A percentile compares a stretch with the other conserved stretches of the same genome.
These are phyloP conservation scores for Coemansia sp. DNA, from an alignment of 192 early-diverging fungal species.

Conservation along the genomic window DNA sequence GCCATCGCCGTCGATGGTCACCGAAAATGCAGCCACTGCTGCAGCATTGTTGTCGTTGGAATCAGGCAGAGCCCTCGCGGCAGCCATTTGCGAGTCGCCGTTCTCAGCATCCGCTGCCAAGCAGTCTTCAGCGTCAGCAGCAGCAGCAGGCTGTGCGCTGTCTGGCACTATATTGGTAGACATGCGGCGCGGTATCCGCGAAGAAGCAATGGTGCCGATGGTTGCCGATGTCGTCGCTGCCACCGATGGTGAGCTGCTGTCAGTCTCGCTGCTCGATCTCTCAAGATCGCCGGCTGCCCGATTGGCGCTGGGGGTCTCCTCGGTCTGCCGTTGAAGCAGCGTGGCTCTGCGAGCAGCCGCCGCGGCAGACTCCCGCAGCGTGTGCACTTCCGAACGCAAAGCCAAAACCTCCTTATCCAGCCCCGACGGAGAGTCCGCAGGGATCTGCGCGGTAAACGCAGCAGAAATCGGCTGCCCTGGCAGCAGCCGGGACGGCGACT, in stretches of 20 bases:
- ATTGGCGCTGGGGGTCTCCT: slow-evolving; percentile 1
- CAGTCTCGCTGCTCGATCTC: slow-evolving; percentile 4
- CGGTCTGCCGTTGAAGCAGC: slow-evolving; percentile 14
- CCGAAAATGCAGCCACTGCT: slow-evolving; percentile 10
- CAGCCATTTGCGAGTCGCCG: too few species aligned
- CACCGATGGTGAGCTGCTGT: slow-evolving; percentile 17
- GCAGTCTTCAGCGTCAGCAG: slow-evolving; percentile 1
- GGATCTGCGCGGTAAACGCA: slow-evolving; percentile 83
- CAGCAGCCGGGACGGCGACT: slow-evolving; percentile 23
- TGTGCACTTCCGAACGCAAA: slow-evolving; percentile 38
- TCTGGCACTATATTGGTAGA: neutral
- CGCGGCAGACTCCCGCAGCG: slow-evolving; percentile 11
- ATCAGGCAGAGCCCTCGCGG: too few species aligned
- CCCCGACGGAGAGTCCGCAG: slow-evolving; percentile 34
- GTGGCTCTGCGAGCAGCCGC: slow-evolving; percentile 24
- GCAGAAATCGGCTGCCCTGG: slow-evolving; percentile 82
- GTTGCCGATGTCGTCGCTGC: slow-evolving; percentile 43
- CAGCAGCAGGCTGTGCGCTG: neutral
- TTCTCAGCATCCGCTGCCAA: too few species aligned
- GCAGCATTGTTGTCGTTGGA: slow-evolving; percentile 20
- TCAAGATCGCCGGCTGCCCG: slow-evolving; percentile 12
- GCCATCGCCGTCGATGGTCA: neutral
- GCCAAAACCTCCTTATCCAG: slow-evolving; percentile 40
- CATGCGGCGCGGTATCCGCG: slow-evolving; percentile 19
- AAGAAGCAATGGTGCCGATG: slow-evolving; percentile 28